These are phyloP conservation scores for Komagataella kurtzmanii DNA, from an alignment of 805 yeast species.

Conservation along the genomic window DNA sequence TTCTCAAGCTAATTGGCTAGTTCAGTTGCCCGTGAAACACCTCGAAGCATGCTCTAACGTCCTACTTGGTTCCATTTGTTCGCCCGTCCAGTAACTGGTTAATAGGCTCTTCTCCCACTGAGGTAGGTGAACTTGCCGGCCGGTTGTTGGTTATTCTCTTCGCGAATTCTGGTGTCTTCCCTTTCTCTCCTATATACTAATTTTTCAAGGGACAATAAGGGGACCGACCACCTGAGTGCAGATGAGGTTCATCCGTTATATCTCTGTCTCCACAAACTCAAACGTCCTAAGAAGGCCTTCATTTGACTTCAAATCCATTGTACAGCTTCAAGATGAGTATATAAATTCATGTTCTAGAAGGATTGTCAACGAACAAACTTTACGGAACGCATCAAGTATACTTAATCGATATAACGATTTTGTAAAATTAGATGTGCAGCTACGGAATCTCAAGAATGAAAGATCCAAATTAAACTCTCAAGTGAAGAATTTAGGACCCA, in stretches of 20 bases:
- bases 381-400: conserved; percentile 6
- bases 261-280: conserved; percentile 2
- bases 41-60: no score
- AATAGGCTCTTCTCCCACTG: no score
- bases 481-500: conserved; percentile 4
- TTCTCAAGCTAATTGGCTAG: no score
- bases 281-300: conserved; percentile 18
- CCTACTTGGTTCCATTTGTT: no score
- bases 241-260: background rate
- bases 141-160: no score
- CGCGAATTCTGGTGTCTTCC: background rate
- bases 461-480: conserved; percentile 9
- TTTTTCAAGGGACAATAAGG: background rate
- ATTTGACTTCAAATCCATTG: conserved; percentile 19
- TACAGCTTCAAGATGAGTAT: conserved; percentile 14
- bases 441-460: conserved; percentile 10
- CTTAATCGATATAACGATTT: conserved; percentile 8
- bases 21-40: no score
- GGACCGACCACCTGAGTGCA: background rate
- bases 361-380: conserved; percentile 8
- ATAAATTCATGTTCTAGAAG: conserved; percentile 19
- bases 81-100: no score
- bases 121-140: no score
- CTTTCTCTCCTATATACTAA: background rate
- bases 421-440: conserved; percentile 3